Evolutionary conservation across 257 asterid genomes (phyloP).

Genomic region (Marsdenia floribunda): DNA sequence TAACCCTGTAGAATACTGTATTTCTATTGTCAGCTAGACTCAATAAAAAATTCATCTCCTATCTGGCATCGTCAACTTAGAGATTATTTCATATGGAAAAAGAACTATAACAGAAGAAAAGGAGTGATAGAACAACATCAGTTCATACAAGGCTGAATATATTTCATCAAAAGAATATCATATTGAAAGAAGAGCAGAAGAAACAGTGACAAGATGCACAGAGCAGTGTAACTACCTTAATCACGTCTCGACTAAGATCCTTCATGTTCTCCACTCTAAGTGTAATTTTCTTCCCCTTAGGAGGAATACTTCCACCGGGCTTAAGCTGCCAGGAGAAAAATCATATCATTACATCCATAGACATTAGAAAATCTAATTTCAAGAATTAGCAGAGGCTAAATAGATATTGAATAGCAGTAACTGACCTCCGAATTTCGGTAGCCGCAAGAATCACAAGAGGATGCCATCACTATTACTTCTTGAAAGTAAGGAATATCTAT

Average conservation of each 20-base stretch:
- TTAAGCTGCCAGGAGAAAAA: conserved; percentile 55
- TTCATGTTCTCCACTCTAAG: conserved; percentile 57
- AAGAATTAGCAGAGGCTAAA: neutral
- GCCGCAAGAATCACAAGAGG: conserved; percentile 88
- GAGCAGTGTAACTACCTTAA: conserved; percentile 50
- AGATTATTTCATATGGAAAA: neutral
- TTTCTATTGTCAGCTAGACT: neutral
- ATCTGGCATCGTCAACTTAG: neutral
- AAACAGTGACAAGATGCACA: neutral
- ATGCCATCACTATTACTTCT: conserved; percentile 93
- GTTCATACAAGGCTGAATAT: neutral
- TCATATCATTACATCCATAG: conserved; percentile 11
- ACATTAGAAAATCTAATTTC: neutral
- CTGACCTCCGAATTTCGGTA: conserved; percentile 91
- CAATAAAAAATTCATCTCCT: neutral
- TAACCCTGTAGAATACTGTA: neutral
- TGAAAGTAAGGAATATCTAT: conserved; percentile 89
- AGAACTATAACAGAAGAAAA: neutral
- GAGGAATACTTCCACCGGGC: conserved; percentile 83
- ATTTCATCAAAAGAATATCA: neutral
- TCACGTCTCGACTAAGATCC: conserved; percentile 91
- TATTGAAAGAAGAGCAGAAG: neutral
- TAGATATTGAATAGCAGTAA: neutral
- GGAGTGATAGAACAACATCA: neutral
- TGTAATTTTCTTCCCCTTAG: conserved; percentile 69